These are phyloP conservation scores for Triticum timopheevii DNA, from an alignment of 176 grass and related monocot species.

Conservation along the genomic window DNA sequence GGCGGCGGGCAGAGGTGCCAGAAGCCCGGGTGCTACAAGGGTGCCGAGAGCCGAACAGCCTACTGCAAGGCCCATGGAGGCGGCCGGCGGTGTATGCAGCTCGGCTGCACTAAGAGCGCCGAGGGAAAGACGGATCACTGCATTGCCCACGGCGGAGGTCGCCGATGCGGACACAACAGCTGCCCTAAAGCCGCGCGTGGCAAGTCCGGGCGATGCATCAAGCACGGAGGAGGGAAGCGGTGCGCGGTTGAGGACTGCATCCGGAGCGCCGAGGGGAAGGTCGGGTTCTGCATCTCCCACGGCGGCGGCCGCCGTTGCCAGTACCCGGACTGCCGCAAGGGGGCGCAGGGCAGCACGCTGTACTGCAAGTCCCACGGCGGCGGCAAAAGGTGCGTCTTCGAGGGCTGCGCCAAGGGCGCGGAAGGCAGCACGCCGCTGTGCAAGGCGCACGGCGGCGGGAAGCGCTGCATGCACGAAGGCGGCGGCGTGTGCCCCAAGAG, in stretches of 20 bases:
- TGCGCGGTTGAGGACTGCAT: slow-evolving; percentile 57
- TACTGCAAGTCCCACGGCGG: slow-evolving; percentile 83
- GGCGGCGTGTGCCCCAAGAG: slow-evolving; percentile 76
- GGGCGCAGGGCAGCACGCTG: slow-evolving; percentile 72
- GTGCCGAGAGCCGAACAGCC: slow-evolving; percentile 62
- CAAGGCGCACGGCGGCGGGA: slow-evolving; percentile 80
- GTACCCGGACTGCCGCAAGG: slow-evolving; percentile 61
- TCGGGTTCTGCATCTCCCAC: slow-evolving; percentile 77
- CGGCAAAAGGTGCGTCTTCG: slow-evolving; percentile 64
- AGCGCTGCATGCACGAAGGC: slow-evolving; percentile 60
- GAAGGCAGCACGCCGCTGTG: slow-evolving; percentile 78
- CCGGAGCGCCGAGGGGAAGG: slow-evolving; percentile 59
- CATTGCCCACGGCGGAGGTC: slow-evolving; percentile 77
- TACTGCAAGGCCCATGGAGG: slow-evolving; percentile 86
- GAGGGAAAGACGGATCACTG: slow-evolving; percentile 80
- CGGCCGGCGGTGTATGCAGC: slow-evolving; percentile 57
- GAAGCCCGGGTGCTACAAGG: slow-evolving; percentile 74
- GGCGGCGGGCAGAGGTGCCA: slow-evolving; percentile 78
- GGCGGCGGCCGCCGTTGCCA: slow-evolving; percentile 75
- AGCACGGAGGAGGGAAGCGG: slow-evolving; percentile 78
- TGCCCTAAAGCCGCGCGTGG: slow-evolving; percentile 70
- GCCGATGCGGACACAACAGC: slow-evolving; percentile 44
- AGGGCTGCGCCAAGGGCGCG: slow-evolving; percentile 62
- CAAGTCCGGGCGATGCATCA: slow-evolving; percentile 75
- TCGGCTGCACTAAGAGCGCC: slow-evolving; percentile 80